A percentile compares a stretch with the other conserved stretches of the same genome.
These are phyloP conservation scores for Cucurbita maxima DNA, from an alignment of 306 rosid genomes.

Conservation along the genomic window DNA sequence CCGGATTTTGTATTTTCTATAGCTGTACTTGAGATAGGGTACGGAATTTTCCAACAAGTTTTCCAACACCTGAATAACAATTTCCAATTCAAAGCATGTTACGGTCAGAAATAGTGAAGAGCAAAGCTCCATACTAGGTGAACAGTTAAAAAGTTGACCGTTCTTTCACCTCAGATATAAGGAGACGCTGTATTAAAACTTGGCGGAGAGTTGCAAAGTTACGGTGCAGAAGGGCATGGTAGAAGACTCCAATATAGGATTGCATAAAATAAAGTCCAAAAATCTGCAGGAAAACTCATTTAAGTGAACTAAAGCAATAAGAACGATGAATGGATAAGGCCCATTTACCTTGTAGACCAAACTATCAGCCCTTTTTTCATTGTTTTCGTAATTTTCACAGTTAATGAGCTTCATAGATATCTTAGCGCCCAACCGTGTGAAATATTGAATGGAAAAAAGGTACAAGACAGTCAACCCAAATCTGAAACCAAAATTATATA, in stretches of 20 bases:
- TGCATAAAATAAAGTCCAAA: constrained; percentile 98
- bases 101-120: constrained; percentile 2
- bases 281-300: constrained; percentile 41
- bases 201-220: constrained; percentile 75
- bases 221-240: constrained; percentile 86
- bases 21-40: constrained; percentile 83
- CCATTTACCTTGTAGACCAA: constrained; percentile 80
- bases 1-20: constrained; percentile 64
- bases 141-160: background rate
- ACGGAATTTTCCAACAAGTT: constrained; percentile 76
- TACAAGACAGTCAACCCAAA: constrained; percentile 73
- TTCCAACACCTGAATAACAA: constrained; percentile 54
- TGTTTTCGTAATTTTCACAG: constrained; percentile 64
- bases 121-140: background rate
- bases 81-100: constrained; percentile 7
- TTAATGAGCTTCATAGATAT: constrained; percentile 70
- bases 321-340: background rate
- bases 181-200: constrained; percentile 84
- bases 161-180: constrained; percentile 66
- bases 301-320: constrained; percentile 6
- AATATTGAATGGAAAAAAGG: constrained; percentile 65
- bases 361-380: constrained; percentile 85
- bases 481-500: constrained; percentile 27
- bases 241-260: constrained; percentile 89
- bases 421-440: constrained; percentile 64